Evolutionary conservation across 1,139 yeast genomes (phyloP).

Genomic region (Saccharomyces hybrid): DNA sequence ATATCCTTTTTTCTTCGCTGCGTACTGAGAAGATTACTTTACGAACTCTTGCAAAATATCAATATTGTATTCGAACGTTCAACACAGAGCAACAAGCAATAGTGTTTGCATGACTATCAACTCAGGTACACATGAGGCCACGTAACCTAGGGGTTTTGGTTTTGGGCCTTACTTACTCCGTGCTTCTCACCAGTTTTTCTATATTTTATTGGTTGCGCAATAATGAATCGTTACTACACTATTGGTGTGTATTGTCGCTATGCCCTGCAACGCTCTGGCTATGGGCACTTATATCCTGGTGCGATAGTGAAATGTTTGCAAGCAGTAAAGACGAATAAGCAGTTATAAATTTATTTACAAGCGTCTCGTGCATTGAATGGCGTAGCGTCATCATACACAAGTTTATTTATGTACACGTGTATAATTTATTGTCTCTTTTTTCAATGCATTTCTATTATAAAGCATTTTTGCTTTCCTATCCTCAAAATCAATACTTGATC

Average conservation of each 20-base stretch:
- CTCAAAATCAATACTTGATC: constrained; percentile 57
- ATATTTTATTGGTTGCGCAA: constrained; percentile 10
- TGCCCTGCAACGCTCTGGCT: constrained; percentile 25
- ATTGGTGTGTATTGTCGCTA: constrained; percentile 20
- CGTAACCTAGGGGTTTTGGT: constrained; percentile 7
- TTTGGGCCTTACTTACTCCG: constrained; percentile 7
- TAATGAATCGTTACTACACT: constrained; percentile 11
- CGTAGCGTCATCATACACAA: constrained; percentile 3
- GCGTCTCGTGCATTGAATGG: not conserved
- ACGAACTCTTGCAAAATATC: not conserved
- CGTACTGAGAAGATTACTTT: not conserved
- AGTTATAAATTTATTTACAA: constrained; percentile 1
- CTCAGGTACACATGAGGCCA: not conserved
- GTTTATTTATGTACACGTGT: constrained; percentile 5
- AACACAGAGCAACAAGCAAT: not conserved
- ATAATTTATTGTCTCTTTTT: constrained; percentile 5
- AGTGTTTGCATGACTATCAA: not conserved
- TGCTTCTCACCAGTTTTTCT: constrained; percentile 2
- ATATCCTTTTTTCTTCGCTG: not conserved
- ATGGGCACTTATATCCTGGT: constrained; percentile 27
- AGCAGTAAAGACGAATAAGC: constrained; percentile 17
- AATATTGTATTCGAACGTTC: not conserved
- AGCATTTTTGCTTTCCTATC: constrained; percentile 65
- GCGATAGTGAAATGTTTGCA: constrained; percentile 25
- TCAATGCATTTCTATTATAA: constrained; percentile 43